A percentile compares a stretch with the other conserved stretches of the same genome.
phyloP scores from a whole-genome alignment of 2,329 filamentous ascomycete genomes.

The Coleophoma eucalyptorum region DNA sequence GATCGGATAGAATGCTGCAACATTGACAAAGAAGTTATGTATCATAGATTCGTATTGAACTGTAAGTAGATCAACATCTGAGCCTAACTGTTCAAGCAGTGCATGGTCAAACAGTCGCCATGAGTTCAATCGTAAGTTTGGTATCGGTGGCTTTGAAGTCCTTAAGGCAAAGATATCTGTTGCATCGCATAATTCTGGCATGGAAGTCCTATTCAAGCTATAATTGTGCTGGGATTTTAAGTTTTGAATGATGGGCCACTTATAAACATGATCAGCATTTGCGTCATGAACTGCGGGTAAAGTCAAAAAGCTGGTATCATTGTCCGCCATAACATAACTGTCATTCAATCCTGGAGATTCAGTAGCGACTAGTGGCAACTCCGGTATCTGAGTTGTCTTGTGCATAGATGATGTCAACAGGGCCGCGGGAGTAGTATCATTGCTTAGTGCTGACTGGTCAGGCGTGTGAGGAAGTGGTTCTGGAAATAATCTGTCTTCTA shows the following conservation, averaged over 20 bases:
- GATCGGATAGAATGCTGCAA: conserved; percentile 23
- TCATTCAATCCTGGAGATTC: too few relatives aligned
- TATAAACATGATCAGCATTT: conserved; percentile 20
- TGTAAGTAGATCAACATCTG: neutral
- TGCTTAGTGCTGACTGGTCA: neutral
- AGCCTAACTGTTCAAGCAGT: neutral
- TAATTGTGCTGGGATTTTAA: conserved; percentile 5
- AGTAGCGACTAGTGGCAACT: too few relatives aligned
- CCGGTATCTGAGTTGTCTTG: neutral
- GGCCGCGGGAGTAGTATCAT: neutral
- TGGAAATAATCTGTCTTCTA: conserved; percentile 22
- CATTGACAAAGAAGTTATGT: conserved; percentile 16
- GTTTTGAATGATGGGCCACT: conserved; percentile 18
- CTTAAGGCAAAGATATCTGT: neutral
- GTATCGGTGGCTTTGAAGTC: neutral
- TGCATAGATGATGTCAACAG: neutral
- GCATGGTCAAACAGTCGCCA: conserved; percentile 12
- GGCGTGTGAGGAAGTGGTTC: conserved; percentile 2
- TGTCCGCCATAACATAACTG: neutral
- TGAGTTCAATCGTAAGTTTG: conserved; percentile 4
- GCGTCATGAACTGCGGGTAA: conserved; percentile 16
- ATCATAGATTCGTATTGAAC: neutral
- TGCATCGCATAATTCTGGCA: conserved; percentile 1
- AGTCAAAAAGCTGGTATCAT: conserved; percentile 12
- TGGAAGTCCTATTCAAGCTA: neutral